Evolutionary conservation across 176 grass and related monocot species (phyloP).

Genomic region (Hsuehochloa calcarea): DNA sequence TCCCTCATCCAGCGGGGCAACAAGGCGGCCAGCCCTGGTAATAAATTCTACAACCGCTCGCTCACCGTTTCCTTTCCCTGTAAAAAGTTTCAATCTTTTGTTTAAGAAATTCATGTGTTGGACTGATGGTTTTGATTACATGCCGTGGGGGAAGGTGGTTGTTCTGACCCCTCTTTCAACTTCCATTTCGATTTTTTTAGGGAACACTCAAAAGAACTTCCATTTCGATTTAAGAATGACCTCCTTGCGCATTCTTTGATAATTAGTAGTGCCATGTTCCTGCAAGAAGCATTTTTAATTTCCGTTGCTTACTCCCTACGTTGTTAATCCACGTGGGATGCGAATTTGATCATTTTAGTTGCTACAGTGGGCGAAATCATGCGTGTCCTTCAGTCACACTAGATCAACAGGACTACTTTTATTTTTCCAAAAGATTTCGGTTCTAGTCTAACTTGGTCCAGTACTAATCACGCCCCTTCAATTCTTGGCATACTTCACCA

Average conservation of each 20-base stretch:
- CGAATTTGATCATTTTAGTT: neutral
- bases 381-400: no score
- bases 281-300: neutral
- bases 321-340: neutral
- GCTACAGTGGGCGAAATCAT: neutral
- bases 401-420: neutral
- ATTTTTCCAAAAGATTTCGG: neutral
- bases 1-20: slow-evolving; percentile 12
- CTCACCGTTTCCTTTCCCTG: neutral
- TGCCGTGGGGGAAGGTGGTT: neutral
- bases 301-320: neutral
- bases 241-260: neutral
- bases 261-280: no score
- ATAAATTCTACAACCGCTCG: neutral
- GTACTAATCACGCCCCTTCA: neutral
- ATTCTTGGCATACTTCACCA: neutral
- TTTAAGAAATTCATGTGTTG: neutral
- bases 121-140: neutral
- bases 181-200: no score
- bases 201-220: neutral
- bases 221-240: no score
- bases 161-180: neutral
- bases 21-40: neutral
- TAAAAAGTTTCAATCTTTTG: neutral
- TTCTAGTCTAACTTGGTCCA: neutral